Conservation (phyloP, 805 yeast genomes). For the Kluyveromyces aestuarii region DNA sequence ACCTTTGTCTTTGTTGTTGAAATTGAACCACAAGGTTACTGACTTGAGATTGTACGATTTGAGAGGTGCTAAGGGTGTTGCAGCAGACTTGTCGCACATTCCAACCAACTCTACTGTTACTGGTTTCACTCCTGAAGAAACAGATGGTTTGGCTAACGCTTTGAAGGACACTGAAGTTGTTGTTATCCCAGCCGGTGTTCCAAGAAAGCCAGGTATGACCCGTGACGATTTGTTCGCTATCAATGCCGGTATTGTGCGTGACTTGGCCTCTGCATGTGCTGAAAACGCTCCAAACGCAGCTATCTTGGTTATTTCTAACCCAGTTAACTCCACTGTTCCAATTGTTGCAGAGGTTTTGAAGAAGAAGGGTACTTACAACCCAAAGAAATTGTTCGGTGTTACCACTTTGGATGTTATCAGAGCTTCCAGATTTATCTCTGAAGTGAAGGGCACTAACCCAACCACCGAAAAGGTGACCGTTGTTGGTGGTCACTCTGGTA, state of each 20-base stretch:
- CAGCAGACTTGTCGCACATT: slow-evolving; percentile 89
- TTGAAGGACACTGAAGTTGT: slow-evolving; percentile 67
- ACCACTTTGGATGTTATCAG: slow-evolving; percentile 90
- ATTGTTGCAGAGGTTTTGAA: slow-evolving; percentile 89
- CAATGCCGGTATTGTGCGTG: slow-evolving; percentile 92
- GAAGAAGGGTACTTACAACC: slow-evolving; percentile 80
- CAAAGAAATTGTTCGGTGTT: slow-evolving; percentile 89
- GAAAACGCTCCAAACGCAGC: slow-evolving; percentile 79
- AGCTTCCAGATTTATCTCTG: slow-evolving; percentile 76
- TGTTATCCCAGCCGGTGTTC: slow-evolving; percentile 95
- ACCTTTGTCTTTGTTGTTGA: slow-evolving; percentile 74
- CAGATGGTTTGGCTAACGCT: slow-evolving; percentile 59
- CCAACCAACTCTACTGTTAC: slow-evolving; percentile 85
- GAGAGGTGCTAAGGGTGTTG: slow-evolving; percentile 92
- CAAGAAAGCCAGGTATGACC: slow-evolving; percentile 98
- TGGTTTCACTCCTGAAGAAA: slow-evolving; percentile 79
- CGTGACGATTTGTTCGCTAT: slow-evolving; percentile 95
- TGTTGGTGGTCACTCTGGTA: slow-evolving; percentile 97
- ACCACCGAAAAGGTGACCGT: slow-evolving; percentile 69
- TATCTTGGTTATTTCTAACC: slow-evolving; percentile 79
- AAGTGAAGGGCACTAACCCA: slow-evolving; percentile 49
- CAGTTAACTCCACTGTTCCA: slow-evolving; percentile 96
- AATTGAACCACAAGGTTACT: slow-evolving; percentile 82
- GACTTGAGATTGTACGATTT: slow-evolving; percentile 81
- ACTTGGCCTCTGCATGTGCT: slow-evolving; percentile 79